Evolutionary conservation across 495 filamentous ascomycete species (phyloP), one percentile per base, ranked within the genome.

Genomic region (Thozetella sp.): DNA sequence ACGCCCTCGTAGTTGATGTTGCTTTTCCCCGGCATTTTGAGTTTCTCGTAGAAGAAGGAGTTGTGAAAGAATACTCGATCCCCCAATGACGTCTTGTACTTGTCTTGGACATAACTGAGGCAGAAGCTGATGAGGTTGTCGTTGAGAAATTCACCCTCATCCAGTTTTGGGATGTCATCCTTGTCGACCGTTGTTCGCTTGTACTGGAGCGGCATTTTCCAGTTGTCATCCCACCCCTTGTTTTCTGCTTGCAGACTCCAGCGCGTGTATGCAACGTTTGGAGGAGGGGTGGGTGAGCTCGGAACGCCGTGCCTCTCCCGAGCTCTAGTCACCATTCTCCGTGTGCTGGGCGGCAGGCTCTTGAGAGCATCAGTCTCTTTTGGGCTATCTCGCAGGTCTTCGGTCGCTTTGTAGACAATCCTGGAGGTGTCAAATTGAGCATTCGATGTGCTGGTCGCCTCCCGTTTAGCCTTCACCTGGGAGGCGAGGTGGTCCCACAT

Each of bases 51-150:
- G 74, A 99, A 98, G 71, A 91, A 97, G 2, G 90, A 93, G 66
- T 96, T 97, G 76, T 93, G 91, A 61, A 97, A 89, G 70, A 95
- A 93, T 1, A 94, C 83, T 34, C 85, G 81, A 60, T 86, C 80
- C 4, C 86, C 81, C 37, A 86, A 0, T 82, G 75, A 50, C 84
- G 80, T 15, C 76, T 78, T 22, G 82, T 89, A 76, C 54, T 85
- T 73, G 58, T 88, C 81, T 67, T 94, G 86, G 15, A 96, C 75
- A 64, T 88, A 90, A 25, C 86, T 86, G 34, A 97, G 80, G 64
- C 94, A 96, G 68, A 97, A 97, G 20, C 81, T 86, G 56, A 99
- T 88, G 25, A 99, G 75, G 67, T 92, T 96, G 74, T 99, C 95
- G 64, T 99, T 99, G 19, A 99, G 71, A 56, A 90, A 96, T 63